Base-by-base conservation (phyloP, 2,329 filamentous ascomycete genomes). In the Lachnellula subtilissima region DNA sequence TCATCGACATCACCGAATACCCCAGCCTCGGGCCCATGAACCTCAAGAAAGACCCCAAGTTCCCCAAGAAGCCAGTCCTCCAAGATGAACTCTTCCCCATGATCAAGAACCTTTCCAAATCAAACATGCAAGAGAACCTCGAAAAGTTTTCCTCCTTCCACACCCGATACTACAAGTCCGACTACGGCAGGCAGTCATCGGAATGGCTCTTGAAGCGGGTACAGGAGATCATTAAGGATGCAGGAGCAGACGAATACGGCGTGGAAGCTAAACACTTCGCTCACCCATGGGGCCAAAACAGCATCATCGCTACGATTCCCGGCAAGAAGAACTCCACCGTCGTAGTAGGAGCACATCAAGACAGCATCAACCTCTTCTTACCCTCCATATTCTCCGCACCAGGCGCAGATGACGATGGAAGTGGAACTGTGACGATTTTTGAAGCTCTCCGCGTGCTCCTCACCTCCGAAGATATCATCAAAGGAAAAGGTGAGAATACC, bases 371-470 rank as follows among this genome's bases (percentile, higher is more conserved):
- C 74, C 79, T 96, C 47, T 96, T 91, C 75, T 74, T 96, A 12
- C 93, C 92, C 0, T 89, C 87, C 2, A 77, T 96, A 37, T 80
- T 97, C 36, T 83, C 88, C 14, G 92, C 93, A 0, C 93, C 93
- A 0, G 93, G 93, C 47, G 92, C 93, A n/a, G 94, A 97, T 65
- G 93, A 97, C 65, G 93, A 97, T 69, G 93, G 92, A 61, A 91
- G 88, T 64, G 91, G 91, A 55, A 94, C 91, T 2, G 91, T 97
- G 19, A 97, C 93, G 9, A 97, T 96, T 64, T 83, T 97, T 52
- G 93, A 99, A 74, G 89, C 91, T 3, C 82, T 99, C 68, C 84
- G 91, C 37, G 87, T 89, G 45, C 79, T 97, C 7, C 80, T 97
- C 54, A 81, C 82, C 63, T 87, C 87, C n/a, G 74, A 86, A 59